Evolutionary conservation across 2,329 filamentous ascomycete genomes (phyloP), one percentile per base, ranked within the genome.

Genomic region (Colletotrichum sp.): DNA sequence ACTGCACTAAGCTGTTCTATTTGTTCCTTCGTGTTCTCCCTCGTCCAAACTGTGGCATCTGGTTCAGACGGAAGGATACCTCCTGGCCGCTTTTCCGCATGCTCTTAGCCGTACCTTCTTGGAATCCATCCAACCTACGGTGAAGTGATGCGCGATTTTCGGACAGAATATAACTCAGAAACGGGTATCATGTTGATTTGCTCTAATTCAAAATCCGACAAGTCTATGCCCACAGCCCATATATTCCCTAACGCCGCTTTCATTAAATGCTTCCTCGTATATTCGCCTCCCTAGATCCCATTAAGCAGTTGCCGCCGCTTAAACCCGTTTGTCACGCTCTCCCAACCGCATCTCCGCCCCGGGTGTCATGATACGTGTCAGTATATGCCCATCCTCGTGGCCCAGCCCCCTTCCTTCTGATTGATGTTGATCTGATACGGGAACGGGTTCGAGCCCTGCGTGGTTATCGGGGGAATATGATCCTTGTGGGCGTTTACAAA

Each of bases 391-490:
- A 96, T 95, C 51, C 94, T 89, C 70, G 93, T 90, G 63, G 94
- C 91, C 95, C 95, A 96, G 66, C 93, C 90, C 75, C 94, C 92
- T 73, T 92, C 89, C 80, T 95, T 95, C 71, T 95, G 95, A 81
- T 98, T 97, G 73, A 98, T 91, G 75, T 93, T 90, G 81, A 98
- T 98, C 83, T 96, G 93, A 84, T 98, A 98, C 1, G 96, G 96
- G 80, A 98, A 99, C 0, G 97, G 96, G 82, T 98, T 98, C 62
- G 94, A 95, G 81, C 93, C 95, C 27, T 95, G 97, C 11, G 95
- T 98, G 76, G 95, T 98, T 79, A 98, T 98, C 65, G 96, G 97
- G 2, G 97, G 97, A 77, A 99, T 98, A 83, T 98, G 97, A 80
- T 97, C 95, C 82, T 97, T 98, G 84, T 98, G 94, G 66, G 91